Base-by-base conservation (phyloP, 768 basidiomycete genomes). In the Dioszegia hungarica region DNA sequence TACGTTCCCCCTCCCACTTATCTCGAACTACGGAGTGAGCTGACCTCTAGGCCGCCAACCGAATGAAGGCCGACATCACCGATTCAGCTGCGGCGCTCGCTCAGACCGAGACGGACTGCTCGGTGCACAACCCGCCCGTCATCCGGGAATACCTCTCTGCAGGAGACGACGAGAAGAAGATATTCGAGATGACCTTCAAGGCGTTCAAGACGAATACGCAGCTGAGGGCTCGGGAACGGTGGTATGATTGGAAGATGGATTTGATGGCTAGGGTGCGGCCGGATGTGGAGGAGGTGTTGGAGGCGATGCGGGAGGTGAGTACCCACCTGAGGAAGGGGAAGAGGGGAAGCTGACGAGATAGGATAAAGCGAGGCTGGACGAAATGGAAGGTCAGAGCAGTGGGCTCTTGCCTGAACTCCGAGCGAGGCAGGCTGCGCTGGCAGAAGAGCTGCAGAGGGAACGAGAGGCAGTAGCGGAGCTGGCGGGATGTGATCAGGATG, bases 281-380 rank as follows among this genome's bases (percentile, higher is more conserved):
- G 72, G 92, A 97, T 69, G 77, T 95, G 77, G 80, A 78, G 66
- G 84, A 85, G 51, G 72, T 60, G 5, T 24, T 46, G 2, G 49
- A 56, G 45, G 72, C 73, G 40, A 67, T 79, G 61, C 59, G 54
- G 54, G 82, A 87, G 73, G 83, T 54, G 33, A 34, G 52, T 46
- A 22, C 11, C 31, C 19, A 20, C 17, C 28, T 43, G 31, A 17
- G 38, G n/a, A 40, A 27, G 34, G 43, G 47, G 49, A 27, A 20
- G 33, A 24, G 17, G n/a, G n/a, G n/a, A n/a, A n/a, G 27, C 19
- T 46, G 19, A 27, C 25, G 40, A 6, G 19, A 15, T 28, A 52
- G 52, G 52, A 54, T 33, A 28, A 54, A 20, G 62, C 45, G 6
- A 52, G 62, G 31, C 53, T 77, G 39, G 39, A 54, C 11, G 63